These are phyloP conservation scores for Phoma herbarum DNA, from an alignment of 2,329 filamentous ascomycete species.

Conservation along the genomic window DNA sequence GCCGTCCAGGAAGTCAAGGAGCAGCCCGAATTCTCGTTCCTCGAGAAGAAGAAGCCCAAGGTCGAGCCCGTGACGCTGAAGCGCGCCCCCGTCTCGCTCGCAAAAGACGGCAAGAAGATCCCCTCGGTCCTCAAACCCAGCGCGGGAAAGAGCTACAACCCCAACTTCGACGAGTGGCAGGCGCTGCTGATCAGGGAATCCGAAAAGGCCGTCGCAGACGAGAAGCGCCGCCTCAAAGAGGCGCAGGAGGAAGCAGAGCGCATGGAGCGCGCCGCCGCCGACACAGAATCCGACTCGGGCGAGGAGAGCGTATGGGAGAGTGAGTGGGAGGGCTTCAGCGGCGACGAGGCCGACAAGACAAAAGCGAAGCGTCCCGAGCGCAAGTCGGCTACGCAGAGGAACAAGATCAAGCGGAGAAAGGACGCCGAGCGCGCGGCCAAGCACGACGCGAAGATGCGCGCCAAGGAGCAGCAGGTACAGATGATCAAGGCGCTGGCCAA, in stretches of 20 bases:
- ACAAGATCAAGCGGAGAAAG: conserved; percentile 87
- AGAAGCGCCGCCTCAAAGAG: conserved; percentile 75
- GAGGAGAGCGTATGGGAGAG: conserved; percentile 96
- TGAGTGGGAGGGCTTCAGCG: conserved; percentile 69
- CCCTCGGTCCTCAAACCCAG: conserved; percentile 81
- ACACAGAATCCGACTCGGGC: conserved; percentile 78
- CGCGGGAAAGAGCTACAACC: conserved; percentile 92
- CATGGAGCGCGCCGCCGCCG: conserved; percentile 74
- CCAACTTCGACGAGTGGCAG: conserved; percentile 85
- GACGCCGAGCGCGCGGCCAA: conserved; percentile 80
- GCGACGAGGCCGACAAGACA: conserved; percentile 60
- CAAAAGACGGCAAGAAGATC: conserved; percentile 80
- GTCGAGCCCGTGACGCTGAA: conserved; percentile 79
- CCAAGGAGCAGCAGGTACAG: conserved; percentile 74
- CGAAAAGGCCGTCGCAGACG: conserved; percentile 78
- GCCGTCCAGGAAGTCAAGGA: conserved; percentile 60
- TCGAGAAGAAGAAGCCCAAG: conserved; percentile 71
- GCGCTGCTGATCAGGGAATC: conserved; percentile 77
- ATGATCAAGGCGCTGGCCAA: conserved; percentile 75
- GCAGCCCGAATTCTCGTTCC: conserved; percentile 68
- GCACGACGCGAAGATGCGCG: conserved; percentile 78
- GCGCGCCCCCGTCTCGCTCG: conserved; percentile 79
- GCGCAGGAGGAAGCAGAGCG: conserved; percentile 73
- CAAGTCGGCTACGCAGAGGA: conserved; percentile 86
- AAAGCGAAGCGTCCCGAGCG: conserved; percentile 80